Evolutionary conservation across 768 basidiomycete genomes (phyloP), one percentile per base, ranked within the genome.

Genomic region (Suillus clintonianus): DNA sequence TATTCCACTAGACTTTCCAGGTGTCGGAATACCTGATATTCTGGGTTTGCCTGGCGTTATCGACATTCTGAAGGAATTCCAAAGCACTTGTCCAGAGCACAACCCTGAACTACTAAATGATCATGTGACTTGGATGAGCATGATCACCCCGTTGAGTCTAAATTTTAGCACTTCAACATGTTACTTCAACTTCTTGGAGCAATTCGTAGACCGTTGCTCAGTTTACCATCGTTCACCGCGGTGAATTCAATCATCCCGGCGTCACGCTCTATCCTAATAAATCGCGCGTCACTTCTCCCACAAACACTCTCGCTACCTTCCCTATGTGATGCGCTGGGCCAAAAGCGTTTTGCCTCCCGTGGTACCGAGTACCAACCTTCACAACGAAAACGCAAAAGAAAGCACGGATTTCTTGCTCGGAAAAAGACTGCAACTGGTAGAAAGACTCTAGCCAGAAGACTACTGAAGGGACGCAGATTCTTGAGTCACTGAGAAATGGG

Each of bases 331-430:
- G 55, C 55, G 5, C 55, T 56, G 24, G 55, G 55, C 37, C 55
- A 56, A 37, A 56, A 37, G 45, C 88, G 95, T 8, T 88, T 83
- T 72, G 81, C 81, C 36, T 83, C 89, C 34, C 85, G 87, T 50
- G 96, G 96, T 50, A 85, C 87, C n/a, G 94, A 96, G 77, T 99
- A 98, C 70, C 96, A 98, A 74, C 96, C 96, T n/a, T 94, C 92
- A 0, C 95, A 97, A 76, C 85, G 95, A 47, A 92, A 92, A 72
- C 81, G 96, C 68, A 99, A 99, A 81, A 84, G 94, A 69, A 94
- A 90, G 74, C 92, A 94, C 72, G 96, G 96, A 7, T 99, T 97
- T 76, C 83, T 99, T 39, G 85, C 89, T 0, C 80, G 95, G 64
- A 87, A 90, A 75, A 83, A 83, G 68, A 86, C 82, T 10, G 82